phyloP scores from a whole-genome alignment of 2,329 filamentous ascomycete species.

The Cladosporium sp. region DNA sequence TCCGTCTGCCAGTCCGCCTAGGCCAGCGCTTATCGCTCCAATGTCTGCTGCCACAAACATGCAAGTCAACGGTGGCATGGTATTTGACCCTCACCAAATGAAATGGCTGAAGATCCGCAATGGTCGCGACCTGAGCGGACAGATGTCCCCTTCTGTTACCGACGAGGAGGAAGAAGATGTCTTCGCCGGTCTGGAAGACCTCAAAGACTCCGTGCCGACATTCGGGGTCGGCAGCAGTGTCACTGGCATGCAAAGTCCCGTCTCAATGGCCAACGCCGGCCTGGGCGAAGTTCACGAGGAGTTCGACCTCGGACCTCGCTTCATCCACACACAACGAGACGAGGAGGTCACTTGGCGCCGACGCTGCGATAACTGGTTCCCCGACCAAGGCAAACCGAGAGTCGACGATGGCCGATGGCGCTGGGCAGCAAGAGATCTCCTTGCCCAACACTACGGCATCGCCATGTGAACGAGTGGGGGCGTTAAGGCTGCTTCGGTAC shows the following conservation, averaged over 20 bases:
- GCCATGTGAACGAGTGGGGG: slow-evolving; percentile 3
- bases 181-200: slow-evolving; percentile 91
- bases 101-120: slow-evolving; percentile 78
- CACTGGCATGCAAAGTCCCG: slow-evolving; percentile 34
- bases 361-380: slow-evolving; percentile 85
- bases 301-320: slow-evolving; percentile 95
- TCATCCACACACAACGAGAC: slow-evolving; percentile 82
- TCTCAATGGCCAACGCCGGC: slow-evolving; percentile 64
- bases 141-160: slow-evolving; percentile 56
- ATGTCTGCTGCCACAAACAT: slow-evolving; percentile 69
- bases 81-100: slow-evolving; percentile 96
- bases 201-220: slow-evolving; percentile 64
- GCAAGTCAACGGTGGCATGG: slow-evolving; percentile 96
- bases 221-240: slow-evolving; percentile 26
- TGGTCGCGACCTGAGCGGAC: slow-evolving; percentile 41
- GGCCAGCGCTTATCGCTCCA: slow-evolving; percentile 84
- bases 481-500: background rate
- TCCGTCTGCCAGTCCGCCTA: slow-evolving; percentile 49
- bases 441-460: background rate
- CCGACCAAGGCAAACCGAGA: slow-evolving; percentile 29
- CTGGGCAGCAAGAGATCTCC: slow-evolving; percentile 11
- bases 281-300: slow-evolving; percentile 78
- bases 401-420: slow-evolving; percentile 18
- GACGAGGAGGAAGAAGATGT: slow-evolving; percentile 88
- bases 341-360: slow-evolving; percentile 90